A percentile compares a stretch with the other conserved stretches of the same genome.
These are phyloP conservation scores for Trichocladium antarcticum DNA, from an alignment of 495 filamentous ascomycete genomes.

Conservation along the genomic window DNA sequence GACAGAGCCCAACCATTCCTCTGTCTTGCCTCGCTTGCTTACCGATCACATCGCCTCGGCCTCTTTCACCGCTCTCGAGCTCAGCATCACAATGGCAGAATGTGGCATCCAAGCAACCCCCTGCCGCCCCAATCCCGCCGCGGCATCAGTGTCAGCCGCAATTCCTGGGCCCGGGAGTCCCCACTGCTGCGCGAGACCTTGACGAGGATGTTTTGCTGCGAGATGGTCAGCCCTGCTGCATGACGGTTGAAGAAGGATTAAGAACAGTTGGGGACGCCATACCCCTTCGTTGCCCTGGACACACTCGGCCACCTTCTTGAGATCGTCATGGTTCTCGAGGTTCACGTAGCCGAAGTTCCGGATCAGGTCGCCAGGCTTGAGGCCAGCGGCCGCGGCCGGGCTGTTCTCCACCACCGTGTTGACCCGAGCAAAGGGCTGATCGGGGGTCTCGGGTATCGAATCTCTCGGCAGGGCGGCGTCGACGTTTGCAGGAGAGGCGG, in stretches of 20 bases:
- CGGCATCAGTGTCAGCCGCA: slow-evolving; percentile 61
- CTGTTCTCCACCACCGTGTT: slow-evolving; percentile 69
- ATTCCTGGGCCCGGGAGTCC: slow-evolving; percentile 38
- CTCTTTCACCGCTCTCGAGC: too few relatives aligned
- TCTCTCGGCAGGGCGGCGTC: slow-evolving; percentile 20
- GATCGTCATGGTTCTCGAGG: slow-evolving; percentile 70
- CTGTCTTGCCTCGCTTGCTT: background rate
- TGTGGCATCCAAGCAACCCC: slow-evolving; percentile 79
- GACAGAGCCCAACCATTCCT: background rate
- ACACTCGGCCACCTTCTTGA: slow-evolving; percentile 71
- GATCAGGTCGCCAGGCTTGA: slow-evolving; percentile 74
- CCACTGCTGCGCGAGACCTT: slow-evolving; percentile 49
- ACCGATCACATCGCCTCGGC: background rate
- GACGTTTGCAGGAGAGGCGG: background rate
- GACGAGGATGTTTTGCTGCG: slow-evolving; percentile 56
- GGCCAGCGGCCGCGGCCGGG: slow-evolving; percentile 73
- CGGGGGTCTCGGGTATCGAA: slow-evolving; percentile 35
- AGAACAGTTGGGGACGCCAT: slow-evolving; percentile 32
- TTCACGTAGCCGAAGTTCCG: slow-evolving; percentile 74
- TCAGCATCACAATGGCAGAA: slow-evolving; percentile 52
- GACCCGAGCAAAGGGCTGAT: slow-evolving; percentile 77
- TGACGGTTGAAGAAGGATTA: background rate
- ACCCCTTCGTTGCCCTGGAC: slow-evolving; percentile 87
- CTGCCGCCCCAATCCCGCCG: slow-evolving; percentile 76
- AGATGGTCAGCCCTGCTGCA: slow-evolving; percentile 9